Conservation (phyloP, 2,329 filamentous ascomycete genomes). For the Aureobasidium sp. region DNA sequence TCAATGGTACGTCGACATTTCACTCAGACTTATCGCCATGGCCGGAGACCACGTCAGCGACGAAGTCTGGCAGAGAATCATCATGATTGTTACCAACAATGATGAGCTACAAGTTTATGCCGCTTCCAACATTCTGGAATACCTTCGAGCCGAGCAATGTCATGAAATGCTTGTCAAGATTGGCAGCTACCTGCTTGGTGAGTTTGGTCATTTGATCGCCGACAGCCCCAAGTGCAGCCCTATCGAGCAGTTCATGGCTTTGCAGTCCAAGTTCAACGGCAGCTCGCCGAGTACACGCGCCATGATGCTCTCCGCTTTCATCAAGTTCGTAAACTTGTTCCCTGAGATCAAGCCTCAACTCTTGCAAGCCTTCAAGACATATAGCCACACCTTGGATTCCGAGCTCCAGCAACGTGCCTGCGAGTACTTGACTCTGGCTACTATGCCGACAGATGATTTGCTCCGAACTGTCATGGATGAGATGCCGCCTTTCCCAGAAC, state of each 20-base stretch:
- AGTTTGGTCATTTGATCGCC: constrained; percentile 94
- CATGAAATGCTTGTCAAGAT: constrained; percentile 98
- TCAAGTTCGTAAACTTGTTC: constrained; percentile 98
- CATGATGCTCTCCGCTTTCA: constrained; percentile 89
- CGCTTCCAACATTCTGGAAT: constrained; percentile 84
- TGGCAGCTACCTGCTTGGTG: constrained; percentile 88
- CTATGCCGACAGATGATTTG: constrained; percentile 80
- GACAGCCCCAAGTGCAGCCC: constrained; percentile 88
- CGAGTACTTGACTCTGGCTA: constrained; percentile 84
- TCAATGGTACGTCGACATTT: constrained; percentile 99
- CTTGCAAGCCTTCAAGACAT: constrained; percentile 79
- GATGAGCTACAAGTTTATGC: constrained; percentile 97
- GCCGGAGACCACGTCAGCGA: constrained; percentile 98
- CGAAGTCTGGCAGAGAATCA: constrained; percentile 97
- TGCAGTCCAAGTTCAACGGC: constrained; percentile 81
- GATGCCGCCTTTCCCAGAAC: constrained; percentile 96
- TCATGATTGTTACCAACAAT: constrained; percentile 98
- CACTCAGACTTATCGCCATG: constrained; percentile 86
- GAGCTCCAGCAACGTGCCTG: constrained; percentile 94
- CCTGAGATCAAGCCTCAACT: constrained; percentile 97
- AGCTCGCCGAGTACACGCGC: constrained; percentile 85
- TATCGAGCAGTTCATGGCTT: constrained; percentile 90
- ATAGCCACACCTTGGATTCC: constrained; percentile 89
- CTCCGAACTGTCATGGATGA: constrained; percentile 92
- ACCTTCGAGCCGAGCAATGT: constrained; percentile 86